These are phyloP conservation scores for Boechera retrofracta DNA, from an alignment of 345 rosid species.

Conservation along the genomic window DNA sequence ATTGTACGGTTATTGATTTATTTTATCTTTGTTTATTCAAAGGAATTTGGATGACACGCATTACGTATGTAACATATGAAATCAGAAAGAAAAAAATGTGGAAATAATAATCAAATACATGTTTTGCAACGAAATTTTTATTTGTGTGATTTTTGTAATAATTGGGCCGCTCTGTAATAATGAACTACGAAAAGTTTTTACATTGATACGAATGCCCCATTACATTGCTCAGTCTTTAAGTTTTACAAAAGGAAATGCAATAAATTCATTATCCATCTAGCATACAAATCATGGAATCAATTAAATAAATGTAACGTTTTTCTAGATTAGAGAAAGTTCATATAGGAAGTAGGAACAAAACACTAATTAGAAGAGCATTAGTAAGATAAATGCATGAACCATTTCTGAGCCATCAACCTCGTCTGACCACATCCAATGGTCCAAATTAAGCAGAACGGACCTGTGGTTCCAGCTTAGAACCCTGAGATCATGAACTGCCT, in stretches of 20 bases:
- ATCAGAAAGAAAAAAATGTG: too few relatives aligned
- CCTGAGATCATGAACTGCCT: too few relatives aligned
- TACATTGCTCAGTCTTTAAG: too few relatives aligned
- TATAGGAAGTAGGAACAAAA: background rate
- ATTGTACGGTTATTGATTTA: background rate
- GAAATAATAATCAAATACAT: background rate
- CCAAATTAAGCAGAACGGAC: too few relatives aligned
- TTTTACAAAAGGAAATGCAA: background rate
- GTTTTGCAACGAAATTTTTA: background rate
- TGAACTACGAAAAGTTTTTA: too few relatives aligned
- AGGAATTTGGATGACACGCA: background rate
- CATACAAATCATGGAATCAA: too few relatives aligned
- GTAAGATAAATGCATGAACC: background rate
- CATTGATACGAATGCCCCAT: too few relatives aligned
- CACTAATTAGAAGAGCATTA: background rate
- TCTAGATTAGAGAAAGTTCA: background rate
- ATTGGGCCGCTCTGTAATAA: background rate
- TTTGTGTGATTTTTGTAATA: background rate
- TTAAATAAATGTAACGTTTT: background rate
- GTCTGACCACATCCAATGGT: too few relatives aligned
- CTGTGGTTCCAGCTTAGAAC: too few relatives aligned
- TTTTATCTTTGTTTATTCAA: background rate
- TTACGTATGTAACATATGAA: too few relatives aligned
- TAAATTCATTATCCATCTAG: background rate
- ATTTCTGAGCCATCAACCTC: too few relatives aligned